These are phyloP conservation scores for Mycena leptocephala DNA, from an alignment of 768 basidiomycete species.

Conservation along the genomic window DNA sequence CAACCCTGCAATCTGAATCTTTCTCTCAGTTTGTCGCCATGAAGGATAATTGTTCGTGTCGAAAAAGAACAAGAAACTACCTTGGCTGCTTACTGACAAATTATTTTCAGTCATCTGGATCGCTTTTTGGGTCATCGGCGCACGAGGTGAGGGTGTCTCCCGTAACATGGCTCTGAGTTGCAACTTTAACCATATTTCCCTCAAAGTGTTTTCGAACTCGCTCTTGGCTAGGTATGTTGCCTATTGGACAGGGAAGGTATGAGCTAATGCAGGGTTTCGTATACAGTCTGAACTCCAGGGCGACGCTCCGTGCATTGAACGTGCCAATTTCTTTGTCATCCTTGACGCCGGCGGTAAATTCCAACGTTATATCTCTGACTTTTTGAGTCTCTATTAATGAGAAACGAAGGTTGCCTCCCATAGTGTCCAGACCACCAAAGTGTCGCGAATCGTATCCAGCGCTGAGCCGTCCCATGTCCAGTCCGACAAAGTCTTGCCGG, in stretches of 20 bases:
- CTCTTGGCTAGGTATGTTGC: background rate
- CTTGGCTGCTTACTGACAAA: background rate
- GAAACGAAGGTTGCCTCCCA: no score
- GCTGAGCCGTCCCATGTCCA: no score
- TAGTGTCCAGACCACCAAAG: no score
- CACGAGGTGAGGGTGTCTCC: background rate
- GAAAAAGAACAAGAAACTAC: no score
- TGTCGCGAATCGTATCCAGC: no score
- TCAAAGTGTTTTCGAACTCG: background rate
- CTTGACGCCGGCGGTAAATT: no score
- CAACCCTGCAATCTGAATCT: background rate
- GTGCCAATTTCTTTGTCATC: background rate
- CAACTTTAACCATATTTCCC: background rate
- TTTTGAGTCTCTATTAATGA: no score
- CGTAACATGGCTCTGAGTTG: background rate
- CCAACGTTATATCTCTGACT: no score
- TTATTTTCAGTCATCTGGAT: background rate
- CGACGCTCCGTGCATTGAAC: background rate
- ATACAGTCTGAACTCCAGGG: background rate
- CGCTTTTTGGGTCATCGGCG: background rate
- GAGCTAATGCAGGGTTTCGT: background rate
- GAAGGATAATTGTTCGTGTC: background rate
- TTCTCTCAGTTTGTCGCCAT: background rate
- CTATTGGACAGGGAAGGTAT: background rate
- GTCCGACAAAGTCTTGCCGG: no score